Percentiles rank a stretch among this genome's conserved stretches.
phyloP scores from a whole-genome alignment of 352 stramenopile species.

The Globisporangium alternatum region DNA sequence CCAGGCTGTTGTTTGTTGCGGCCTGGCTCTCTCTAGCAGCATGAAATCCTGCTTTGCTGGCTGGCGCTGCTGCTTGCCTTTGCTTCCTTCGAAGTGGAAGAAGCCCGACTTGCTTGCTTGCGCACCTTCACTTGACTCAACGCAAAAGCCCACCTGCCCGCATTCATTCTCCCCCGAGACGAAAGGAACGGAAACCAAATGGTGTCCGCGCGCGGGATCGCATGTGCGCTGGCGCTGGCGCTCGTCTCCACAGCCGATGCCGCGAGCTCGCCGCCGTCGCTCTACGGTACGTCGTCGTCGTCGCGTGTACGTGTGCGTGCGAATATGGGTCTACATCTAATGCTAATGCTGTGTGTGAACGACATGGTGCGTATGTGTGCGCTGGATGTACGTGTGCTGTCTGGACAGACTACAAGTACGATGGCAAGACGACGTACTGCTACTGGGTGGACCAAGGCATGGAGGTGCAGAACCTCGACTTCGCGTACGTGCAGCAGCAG shows the following conservation, averaged over 20 bases:
- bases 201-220: not conserved
- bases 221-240: slow-evolving; percentile 2
- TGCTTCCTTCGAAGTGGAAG: slow-evolving; percentile 1
- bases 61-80: not conserved
- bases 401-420: slow-evolving; percentile 66
- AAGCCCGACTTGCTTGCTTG: not conserved
- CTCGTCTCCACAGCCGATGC: slow-evolving; percentile 17
- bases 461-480: slow-evolving; percentile 67
- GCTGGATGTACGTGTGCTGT: not conserved
- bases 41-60: not conserved
- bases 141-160: not conserved
- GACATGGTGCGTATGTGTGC: not conserved
- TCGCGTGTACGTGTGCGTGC: not conserved
- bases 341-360: too few species aligned
- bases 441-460: slow-evolving; percentile 77
- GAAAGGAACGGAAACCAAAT: slow-evolving; percentile 1
- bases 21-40: not conserved
- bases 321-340: not conserved
- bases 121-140: not conserved
- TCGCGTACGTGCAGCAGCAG: slow-evolving; percentile 56
- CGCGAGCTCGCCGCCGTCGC: slow-evolving; percentile 35
- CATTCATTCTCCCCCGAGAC: not conserved
- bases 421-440: slow-evolving; percentile 78
- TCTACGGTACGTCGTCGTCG: slow-evolving; percentile 40
- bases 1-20: too few species aligned